Evolutionary conservation across 2,329 filamentous ascomycete species (phyloP).

Genomic region (Ascochyta rabiei): DNA sequence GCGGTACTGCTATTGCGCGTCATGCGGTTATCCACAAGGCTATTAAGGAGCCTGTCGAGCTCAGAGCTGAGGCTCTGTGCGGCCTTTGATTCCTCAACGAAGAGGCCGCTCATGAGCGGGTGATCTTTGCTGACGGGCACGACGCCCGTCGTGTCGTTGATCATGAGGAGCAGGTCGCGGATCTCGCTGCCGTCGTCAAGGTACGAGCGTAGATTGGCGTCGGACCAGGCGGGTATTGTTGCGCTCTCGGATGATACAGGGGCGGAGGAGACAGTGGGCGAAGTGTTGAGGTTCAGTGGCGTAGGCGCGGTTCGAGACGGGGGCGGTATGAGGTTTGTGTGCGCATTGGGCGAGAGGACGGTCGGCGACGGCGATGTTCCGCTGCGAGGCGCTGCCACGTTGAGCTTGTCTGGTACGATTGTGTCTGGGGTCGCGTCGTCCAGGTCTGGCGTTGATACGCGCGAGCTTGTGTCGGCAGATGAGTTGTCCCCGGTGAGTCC

Average conservation of each 20-base stretch:
- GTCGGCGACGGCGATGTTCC: constrained; percentile 32
- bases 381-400: constrained; percentile 24
- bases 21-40: constrained; percentile 68
- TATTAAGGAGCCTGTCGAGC: constrained; percentile 84
- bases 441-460: constrained; percentile 44
- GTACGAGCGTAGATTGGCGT: constrained; percentile 82
- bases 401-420: constrained; percentile 33
- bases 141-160: constrained; percentile 89
- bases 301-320: constrained; percentile 48
- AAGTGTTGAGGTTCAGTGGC: constrained; percentile 22
- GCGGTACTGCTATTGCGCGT: constrained; percentile 17
- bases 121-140: constrained; percentile 82
- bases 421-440: constrained; percentile 40
- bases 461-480: constrained; percentile 63
- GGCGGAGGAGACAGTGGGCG: constrained; percentile 32
- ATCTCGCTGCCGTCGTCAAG: constrained; percentile 90
- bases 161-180: constrained; percentile 85
- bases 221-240: constrained; percentile 77
- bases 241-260: constrained; percentile 52
- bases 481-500: constrained; percentile 73
- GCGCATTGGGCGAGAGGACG: constrained; percentile 24
- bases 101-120: constrained; percentile 79
- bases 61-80: constrained; percentile 87
- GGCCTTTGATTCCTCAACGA: constrained; percentile 84
- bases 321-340: constrained; percentile 23